Base-by-base conservation (phyloP, 179 eudicot genomes). In the Vitellaria paradoxa region DNA sequence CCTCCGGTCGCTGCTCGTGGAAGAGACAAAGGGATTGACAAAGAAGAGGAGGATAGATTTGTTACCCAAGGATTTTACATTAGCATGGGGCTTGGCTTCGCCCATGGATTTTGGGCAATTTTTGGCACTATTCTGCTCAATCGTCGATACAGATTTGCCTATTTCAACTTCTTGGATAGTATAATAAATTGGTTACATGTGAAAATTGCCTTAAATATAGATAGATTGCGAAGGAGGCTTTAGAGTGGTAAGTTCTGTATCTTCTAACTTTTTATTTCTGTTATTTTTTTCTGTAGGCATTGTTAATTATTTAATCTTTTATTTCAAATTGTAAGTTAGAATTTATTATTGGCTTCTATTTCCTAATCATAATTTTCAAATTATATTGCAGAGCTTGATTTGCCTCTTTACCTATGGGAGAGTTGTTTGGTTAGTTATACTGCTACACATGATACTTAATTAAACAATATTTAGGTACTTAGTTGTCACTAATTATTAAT, bases 31-130 rank as follows among this genome's bases (percentile, higher is more conserved):
- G 20, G 65, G 0, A 21, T 5, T 70, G 76, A 72, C 4, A 64
- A 46, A 17, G 77, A 80, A 47, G 76, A n/a, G n/a, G n/a, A 20
- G 14, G 66, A 75, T 14, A 45, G 30, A 42, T 47, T 47, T 13
- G 23, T 52, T 3, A 71, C 62, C 14, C 23, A 1, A 71, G 74
- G 45, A 3, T 71, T 71, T 53, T 71, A 71, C 8, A 0, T 53
- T 52, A 53, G 46, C 62, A 53, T 52, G 62, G 74, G 46, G 62
- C 4, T 53, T 53, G 61, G 63, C 13, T 71, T 71, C 13, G 11
- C 10, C 46, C 3, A 52, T 8, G 74, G 61, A 23, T 70, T 70
- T 52, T 70, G 42, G 74, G 74, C 11, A 15, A 17, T 24, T 21
- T 52, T 70, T 30, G 37, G 37, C 37, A 30, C 57, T 46, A 49